Evolutionary conservation across 2,329 filamentous ascomycete species (phyloP).

Genomic region (Alternaria consortialis): DNA sequence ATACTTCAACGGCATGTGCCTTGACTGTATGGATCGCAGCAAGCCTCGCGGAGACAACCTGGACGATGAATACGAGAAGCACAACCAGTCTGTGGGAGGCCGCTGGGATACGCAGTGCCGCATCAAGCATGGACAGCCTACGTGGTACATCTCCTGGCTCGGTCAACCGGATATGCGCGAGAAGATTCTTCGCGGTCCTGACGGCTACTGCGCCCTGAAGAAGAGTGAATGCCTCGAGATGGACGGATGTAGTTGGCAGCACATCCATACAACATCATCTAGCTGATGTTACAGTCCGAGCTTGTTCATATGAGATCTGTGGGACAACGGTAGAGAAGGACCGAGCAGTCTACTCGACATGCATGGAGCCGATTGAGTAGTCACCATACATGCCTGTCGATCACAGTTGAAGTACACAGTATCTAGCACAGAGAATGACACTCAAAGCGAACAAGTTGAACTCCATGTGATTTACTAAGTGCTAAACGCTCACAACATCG

Average conservation of each 20-base stretch:
- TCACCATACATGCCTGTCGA: background rate
- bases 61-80: constrained; percentile 34
- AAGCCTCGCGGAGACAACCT: constrained; percentile 15
- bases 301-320: background rate
- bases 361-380: background rate
- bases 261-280: background rate
- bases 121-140: constrained; percentile 36
- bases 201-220: constrained; percentile 9
- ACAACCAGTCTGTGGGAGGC: constrained; percentile 20
- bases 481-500: constrained; percentile 20
- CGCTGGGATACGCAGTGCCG: constrained; percentile 38
- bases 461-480: constrained; percentile 9
- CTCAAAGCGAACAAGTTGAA: background rate
- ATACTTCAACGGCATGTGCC: constrained; percentile 44
- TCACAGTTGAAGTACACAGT: background rate
- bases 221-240: background rate
- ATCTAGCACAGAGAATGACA: background rate
- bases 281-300: background rate
- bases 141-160: constrained; percentile 43
- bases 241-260: background rate
- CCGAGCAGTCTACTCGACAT: background rate
- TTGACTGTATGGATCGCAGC: constrained; percentile 42
- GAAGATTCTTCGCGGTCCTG: constrained; percentile 23
- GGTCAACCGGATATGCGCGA: constrained; percentile 28
- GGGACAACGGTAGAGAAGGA: background rate